Base-by-base conservation (phyloP, 1,139 yeast species). In the Meyerozyma sp. region DNA sequence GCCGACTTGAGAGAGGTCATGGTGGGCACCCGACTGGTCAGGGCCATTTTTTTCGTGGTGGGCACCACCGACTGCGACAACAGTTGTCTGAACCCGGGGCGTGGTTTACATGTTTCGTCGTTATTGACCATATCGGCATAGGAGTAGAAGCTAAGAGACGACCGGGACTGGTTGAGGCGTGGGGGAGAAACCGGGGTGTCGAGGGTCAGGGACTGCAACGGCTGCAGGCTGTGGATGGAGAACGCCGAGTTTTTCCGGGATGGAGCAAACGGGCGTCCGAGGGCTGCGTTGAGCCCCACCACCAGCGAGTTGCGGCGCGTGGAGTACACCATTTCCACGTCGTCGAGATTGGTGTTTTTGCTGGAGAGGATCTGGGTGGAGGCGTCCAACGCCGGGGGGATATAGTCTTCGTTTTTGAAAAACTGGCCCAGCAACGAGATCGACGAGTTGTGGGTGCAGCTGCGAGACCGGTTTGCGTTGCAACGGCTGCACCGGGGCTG, bases 371-470 rank as follows among this genome's bases (percentile, higher is more conserved):
- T 73, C 40, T 80, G 73, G 3, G 93, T 79, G 23, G 91, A 77
- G 8, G 91, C 91, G 56, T 87, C 95, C 56, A 89, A 70, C 8
- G 90, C 90, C 2, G 96, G 90, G 1, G 95, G 90, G 41, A 87
- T 85, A 53, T 70, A 80, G 61, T 87, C 89, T 58, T 87, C 77
- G 36, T 61, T 64, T 45, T 66, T 65, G 45, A 68, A 59, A 39
- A 44, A 53, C 37, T 43, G 57, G 36, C 65, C 64, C n/a, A 57
- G 46, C 43, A 63, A 51, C 20, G 67, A 58, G 38, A 64, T 49
- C 25, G 63, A 53, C 20, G 68, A 59, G 44, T 61, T 61, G 46
- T 59, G 66, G 11, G 68, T 56, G 41, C 61, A 57, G 21, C 62
- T 57, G 40, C 61, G 45, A 9, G 64, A 53, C 40, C 62, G 39